Conservation (phyloP, 2,329 filamentous ascomycete species). For the Akanthomyces muscarius region DNA sequence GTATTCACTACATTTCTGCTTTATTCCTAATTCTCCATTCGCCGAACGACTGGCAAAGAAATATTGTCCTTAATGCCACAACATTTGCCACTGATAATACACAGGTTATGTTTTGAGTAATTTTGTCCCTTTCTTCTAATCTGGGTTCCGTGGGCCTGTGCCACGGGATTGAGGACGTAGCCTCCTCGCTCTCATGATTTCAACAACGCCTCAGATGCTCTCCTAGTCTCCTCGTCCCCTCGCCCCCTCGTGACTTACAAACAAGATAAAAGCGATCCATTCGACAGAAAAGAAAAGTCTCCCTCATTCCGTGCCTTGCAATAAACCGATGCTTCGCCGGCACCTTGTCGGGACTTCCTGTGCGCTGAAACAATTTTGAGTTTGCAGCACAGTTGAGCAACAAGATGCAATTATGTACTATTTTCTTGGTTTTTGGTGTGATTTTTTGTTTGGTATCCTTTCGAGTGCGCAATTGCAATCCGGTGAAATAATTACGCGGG, state of each 20-base stretch:
- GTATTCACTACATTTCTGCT: conserved; percentile 12
- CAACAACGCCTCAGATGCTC: conserved; percentile 2
- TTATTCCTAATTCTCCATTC: background rate
- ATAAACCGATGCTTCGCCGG: background rate
- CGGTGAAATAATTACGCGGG: conserved; percentile 17
- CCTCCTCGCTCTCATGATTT: background rate
- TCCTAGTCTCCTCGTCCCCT: background rate
- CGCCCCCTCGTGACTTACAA: background rate
- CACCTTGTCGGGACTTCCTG: background rate
- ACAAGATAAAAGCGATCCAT: background rate
- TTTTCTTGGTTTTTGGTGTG: background rate
- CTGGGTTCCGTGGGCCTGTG: background rate
- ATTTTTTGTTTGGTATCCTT: conserved; percentile 9
- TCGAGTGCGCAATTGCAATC: background rate
- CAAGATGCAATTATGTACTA: conserved; percentile 3
- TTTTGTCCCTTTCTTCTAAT: background rate
- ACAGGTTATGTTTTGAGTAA: background rate
- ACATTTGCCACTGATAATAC: conserved; percentile 8
- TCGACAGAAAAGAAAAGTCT: background rate
- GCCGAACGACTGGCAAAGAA: background rate
- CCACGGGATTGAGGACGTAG: background rate
- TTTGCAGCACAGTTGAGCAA: background rate
- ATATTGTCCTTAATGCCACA: background rate
- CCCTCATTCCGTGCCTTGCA: background rate
- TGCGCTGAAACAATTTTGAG: background rate